phyloP scores from a whole-genome alignment of 768 basidiomycete genomes.

The Tylopilus plumbeoviolaceoides region DNA sequence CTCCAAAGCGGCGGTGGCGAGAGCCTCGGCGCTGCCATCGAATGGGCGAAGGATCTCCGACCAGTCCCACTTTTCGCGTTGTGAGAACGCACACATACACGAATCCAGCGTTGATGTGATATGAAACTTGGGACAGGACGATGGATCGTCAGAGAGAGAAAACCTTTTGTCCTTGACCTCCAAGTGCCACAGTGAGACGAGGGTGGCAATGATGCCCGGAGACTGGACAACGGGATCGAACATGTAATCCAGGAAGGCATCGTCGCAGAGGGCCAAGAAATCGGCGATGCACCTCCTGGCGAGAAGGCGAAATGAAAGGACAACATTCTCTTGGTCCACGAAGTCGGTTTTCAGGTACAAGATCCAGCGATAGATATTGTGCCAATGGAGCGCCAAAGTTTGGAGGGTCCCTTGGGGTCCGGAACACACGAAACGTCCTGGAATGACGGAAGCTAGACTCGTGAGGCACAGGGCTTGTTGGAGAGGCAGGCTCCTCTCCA shows the following conservation, averaged over 20 bases:
- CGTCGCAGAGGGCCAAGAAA: slow-evolving; percentile 21
- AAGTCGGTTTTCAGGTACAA: slow-evolving; percentile 23
- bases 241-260: slow-evolving; percentile 12
- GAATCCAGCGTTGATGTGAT: slow-evolving; percentile 19
- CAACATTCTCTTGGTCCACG: slow-evolving; percentile 18
- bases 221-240: slow-evolving; percentile 17
- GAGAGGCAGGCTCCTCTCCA: slow-evolving; percentile 9
- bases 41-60: slow-evolving; percentile 24
- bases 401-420: slow-evolving; percentile 1
- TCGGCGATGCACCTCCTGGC: slow-evolving; percentile 17
- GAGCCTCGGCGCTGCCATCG: slow-evolving; percentile 9
- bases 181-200: slow-evolving; percentile 28
- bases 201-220: slow-evolving; percentile 14
- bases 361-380: slow-evolving; percentile 19
- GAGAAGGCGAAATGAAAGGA: slow-evolving; percentile 19
- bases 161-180: slow-evolving; percentile 22
- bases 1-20: slow-evolving; percentile 23
- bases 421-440: not conserved
- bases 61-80: slow-evolving; percentile 26
- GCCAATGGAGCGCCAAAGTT: slow-evolving; percentile 17
- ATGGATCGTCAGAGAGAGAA: slow-evolving; percentile 3
- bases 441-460: slow-evolving; percentile 14
- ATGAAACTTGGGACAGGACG: slow-evolving; percentile 2
- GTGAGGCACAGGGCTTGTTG: slow-evolving; percentile 21
- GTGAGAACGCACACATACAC: slow-evolving; percentile 27